These are phyloP conservation scores for Davidsoniella australis DNA, from an alignment of 2,329 filamentous ascomycete genomes.

Conservation along the genomic window DNA sequence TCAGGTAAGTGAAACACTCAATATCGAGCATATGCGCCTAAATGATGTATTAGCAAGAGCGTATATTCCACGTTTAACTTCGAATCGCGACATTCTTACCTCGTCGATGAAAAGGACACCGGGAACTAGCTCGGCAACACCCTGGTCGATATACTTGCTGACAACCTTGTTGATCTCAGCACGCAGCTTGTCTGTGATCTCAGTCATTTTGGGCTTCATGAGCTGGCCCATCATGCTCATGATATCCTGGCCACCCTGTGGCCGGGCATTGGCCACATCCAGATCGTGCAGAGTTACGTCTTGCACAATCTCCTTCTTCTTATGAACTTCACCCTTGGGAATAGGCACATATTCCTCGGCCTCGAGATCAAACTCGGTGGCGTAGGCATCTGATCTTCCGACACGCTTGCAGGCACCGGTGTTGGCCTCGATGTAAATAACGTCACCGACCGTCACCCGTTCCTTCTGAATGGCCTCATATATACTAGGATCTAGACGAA, in stretches of 20 bases:
- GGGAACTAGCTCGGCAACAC: slow-evolving; percentile 92
- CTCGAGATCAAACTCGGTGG: slow-evolving; percentile 95
- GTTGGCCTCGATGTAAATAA: slow-evolving; percentile 98
- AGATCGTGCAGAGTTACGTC: slow-evolving; percentile 95
- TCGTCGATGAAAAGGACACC: slow-evolving; percentile 98
- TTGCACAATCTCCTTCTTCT: slow-evolving; percentile 99
- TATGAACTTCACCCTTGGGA: slow-evolving; percentile 96
- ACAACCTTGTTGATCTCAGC: slow-evolving; percentile 98
- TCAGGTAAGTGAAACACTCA: slow-evolving; percentile 97
- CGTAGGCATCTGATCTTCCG: slow-evolving; percentile 87
- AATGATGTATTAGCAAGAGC: background rate
- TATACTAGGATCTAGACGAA: slow-evolving; percentile 90
- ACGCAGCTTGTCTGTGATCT: slow-evolving; percentile 94
- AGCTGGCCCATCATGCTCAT: slow-evolving; percentile 99
- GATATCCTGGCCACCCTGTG: slow-evolving; percentile 94
- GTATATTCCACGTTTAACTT: background rate
- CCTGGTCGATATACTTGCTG: slow-evolving; percentile 96
- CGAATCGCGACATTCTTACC: slow-evolving; percentile 31
- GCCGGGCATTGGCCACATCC: slow-evolving; percentile 85
- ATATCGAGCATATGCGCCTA: slow-evolving; percentile 97
- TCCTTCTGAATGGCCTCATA: slow-evolving; percentile 99
- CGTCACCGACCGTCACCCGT: slow-evolving; percentile 85
- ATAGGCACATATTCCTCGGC: slow-evolving; percentile 98
- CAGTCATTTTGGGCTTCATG: slow-evolving; percentile 99
- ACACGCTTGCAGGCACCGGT: slow-evolving; percentile 96